phyloP scores from a whole-genome alignment of 306 rosid species.

The Canavalia ensiformis region DNA sequence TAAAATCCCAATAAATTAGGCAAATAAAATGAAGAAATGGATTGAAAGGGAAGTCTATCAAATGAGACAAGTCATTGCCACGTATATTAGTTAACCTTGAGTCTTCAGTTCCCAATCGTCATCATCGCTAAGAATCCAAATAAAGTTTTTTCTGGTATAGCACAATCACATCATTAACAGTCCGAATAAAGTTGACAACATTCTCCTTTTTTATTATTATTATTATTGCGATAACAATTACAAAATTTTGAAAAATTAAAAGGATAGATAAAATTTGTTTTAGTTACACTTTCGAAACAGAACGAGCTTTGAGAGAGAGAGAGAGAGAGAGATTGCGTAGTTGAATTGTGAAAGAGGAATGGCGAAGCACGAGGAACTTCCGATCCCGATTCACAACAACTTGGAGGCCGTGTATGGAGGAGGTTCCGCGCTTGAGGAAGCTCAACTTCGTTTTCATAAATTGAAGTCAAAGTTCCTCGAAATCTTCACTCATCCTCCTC shows the following conservation, averaged over 20 bases:
- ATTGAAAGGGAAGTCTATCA: neutral
- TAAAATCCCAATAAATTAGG: neutral
- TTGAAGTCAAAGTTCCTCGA: conserved; percentile 69
- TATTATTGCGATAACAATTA: neutral
- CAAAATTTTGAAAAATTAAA: neutral
- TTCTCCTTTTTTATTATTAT: neutral
- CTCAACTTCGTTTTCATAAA: conserved; percentile 73
- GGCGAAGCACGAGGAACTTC: conserved; percentile 89
- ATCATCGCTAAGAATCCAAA: neutral
- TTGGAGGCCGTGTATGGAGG: conserved; percentile 76
- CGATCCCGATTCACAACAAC: conserved; percentile 72
- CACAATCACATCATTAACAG: neutral
- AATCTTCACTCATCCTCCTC: conserved; percentile 71
- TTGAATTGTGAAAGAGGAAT: conserved; percentile 42
- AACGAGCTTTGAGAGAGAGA: neutral
- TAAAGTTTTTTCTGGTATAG: neutral
- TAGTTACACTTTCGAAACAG: neutral
- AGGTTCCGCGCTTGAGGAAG: conserved; percentile 84
- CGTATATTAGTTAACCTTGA: neutral
- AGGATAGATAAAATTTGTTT: neutral
- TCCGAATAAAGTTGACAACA: neutral
- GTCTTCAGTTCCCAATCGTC: neutral
- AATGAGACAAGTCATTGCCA: conserved; percentile 31
- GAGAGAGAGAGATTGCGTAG: neutral
- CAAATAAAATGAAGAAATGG: neutral